A percentile compares a stretch with the other conserved stretches of the same genome.
Conservation (phyloP, 2,329 filamentous ascomycete species). For the Karstenula rhodostoma region DNA sequence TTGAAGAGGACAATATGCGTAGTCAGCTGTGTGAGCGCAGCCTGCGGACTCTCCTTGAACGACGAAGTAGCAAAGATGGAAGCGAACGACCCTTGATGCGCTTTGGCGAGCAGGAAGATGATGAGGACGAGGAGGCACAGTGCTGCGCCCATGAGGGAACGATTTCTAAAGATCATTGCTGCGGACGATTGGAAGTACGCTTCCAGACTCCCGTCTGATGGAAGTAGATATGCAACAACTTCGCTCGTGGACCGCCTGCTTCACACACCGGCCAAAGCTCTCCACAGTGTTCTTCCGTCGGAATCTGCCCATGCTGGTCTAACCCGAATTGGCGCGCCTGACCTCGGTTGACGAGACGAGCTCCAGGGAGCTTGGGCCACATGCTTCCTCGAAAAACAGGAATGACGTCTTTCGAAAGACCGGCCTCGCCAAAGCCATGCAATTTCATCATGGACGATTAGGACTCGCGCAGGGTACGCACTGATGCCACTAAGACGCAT, state of each 20-base stretch:
- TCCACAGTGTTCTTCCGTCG: neutral
- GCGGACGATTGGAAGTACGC: neutral
- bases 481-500: constrained; percentile 18
- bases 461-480: constrained; percentile 9
- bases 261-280: neutral
- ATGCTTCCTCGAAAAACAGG: constrained; percentile 4
- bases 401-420: constrained; percentile 25
- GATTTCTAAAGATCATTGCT: constrained; percentile 14
- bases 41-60: constrained; percentile 23
- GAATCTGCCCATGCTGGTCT: neutral
- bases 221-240: neutral
- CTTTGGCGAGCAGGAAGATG: constrained; percentile 24
- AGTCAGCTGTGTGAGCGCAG: constrained; percentile 30
- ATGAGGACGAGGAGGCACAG: constrained; percentile 23
- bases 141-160: constrained; percentile 15
- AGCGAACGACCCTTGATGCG: constrained; percentile 13
- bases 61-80: constrained; percentile 21
- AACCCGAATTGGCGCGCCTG: constrained; percentile 4
- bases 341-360: constrained; percentile 1
- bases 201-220: no score
- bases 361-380: constrained; percentile 16
- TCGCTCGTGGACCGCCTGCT: neutral
- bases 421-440: constrained; percentile 16
- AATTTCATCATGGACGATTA: constrained; percentile 29
- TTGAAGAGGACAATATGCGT: constrained; percentile 46